These are phyloP conservation scores for Psilocybe azurescens DNA, from an alignment of 768 basidiomycete species.

Conservation along the genomic window DNA sequence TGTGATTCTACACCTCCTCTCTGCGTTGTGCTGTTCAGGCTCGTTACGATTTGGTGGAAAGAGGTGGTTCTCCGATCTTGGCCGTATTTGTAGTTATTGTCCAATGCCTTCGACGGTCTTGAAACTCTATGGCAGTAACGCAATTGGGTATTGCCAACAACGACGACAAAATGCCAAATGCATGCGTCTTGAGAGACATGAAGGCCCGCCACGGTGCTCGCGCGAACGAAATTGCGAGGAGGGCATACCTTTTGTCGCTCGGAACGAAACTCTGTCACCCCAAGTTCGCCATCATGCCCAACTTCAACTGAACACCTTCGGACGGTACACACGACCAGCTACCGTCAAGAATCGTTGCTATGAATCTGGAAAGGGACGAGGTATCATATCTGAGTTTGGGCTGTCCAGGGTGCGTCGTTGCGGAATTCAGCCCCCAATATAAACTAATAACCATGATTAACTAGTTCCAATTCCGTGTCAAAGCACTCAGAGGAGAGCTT, in stretches of 20 bases:
- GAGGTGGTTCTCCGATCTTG: constrained; percentile 31
- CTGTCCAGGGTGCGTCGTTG: constrained; percentile 69
- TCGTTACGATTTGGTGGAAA: constrained; percentile 10
- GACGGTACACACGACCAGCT: constrained; percentile 80
- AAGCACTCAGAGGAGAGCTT: constrained; percentile 81
- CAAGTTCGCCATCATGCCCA: constrained; percentile 94
- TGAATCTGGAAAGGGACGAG: constrained; percentile 86
- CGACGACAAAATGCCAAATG: constrained; percentile 41
- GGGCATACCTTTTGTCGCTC: constrained; percentile 92
- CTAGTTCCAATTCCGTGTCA: constrained; percentile 90
- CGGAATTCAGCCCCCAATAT: not conserved
- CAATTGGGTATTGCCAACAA: constrained; percentile 1
- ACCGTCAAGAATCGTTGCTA: constrained; percentile 89
- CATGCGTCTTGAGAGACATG: constrained; percentile 73
- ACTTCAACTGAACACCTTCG: constrained; percentile 89
- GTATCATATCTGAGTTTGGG: constrained; percentile 89
- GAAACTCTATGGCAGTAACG: not conserved
- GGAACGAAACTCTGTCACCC: constrained; percentile 88
- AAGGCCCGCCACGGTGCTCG: constrained; percentile 75
- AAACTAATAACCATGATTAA: not conserved
- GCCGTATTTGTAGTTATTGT: constrained; percentile 43
- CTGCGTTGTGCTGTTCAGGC: constrained; percentile 5
- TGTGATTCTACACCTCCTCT: constrained; percentile 6
- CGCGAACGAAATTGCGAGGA: constrained; percentile 79
- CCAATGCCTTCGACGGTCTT: constrained; percentile 12